Evolutionary conservation across 83 land plant genomes (phyloP).

Genomic region (Larix sibirica): DNA sequence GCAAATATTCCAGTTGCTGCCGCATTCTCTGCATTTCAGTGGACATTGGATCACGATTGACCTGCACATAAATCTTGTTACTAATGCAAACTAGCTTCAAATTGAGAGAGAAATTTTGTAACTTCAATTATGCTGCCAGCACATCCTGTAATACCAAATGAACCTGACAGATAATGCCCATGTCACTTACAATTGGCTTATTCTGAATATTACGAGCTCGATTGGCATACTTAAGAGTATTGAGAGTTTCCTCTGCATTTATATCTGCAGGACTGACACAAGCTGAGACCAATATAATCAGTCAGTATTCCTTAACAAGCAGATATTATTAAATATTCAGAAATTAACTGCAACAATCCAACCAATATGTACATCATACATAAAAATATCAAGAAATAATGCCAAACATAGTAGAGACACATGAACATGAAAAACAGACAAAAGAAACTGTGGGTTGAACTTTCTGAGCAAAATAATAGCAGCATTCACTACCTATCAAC

Average conservation of each 20-base stretch:
- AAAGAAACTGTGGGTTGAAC: neutral
- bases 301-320: conserved; percentile 8
- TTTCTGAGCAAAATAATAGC: neutral
- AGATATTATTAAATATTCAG: conserved; percentile 6
- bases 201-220: conserved; percentile 99
- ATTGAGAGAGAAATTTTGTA: neutral
- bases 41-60: conserved; percentile 94
- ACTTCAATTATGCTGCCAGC: neutral
- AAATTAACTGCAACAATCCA: neutral
- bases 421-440: neutral
- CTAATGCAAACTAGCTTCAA: neutral
- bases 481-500: neutral
- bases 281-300: conserved; percentile 51
- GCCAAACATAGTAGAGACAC: neutral
- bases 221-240: conserved; percentile 99
- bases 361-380: neutral
- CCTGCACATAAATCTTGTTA: conserved; percentile 40
- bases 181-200: conserved; percentile 88
- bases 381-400: neutral
- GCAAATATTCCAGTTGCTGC: conserved; percentile 88
- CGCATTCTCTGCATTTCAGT: conserved; percentile 95
- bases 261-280: conserved; percentile 99
- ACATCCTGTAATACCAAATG: neutral
- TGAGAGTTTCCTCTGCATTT: conserved; percentile 98
- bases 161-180: neutral